Conservation (phyloP, 306 rosid species). For the Rosa persica region DNA sequence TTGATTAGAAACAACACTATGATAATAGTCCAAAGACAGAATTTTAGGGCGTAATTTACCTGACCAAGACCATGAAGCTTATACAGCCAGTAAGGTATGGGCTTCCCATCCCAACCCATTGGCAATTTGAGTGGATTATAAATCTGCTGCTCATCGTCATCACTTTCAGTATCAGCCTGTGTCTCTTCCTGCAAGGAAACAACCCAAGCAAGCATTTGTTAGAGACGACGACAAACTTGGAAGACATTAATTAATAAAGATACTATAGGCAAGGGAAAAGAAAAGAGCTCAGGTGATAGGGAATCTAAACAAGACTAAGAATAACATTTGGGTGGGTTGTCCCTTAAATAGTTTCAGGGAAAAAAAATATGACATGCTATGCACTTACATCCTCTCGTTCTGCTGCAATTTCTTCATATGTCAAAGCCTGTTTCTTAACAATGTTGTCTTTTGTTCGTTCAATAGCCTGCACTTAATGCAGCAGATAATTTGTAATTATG, state of each 20-base stretch:
- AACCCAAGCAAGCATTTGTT: slow-evolving; percentile 12
- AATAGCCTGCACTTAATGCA: slow-evolving; percentile 57
- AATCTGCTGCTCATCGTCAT: slow-evolving; percentile 96
- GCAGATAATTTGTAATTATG: slow-evolving; percentile 1
- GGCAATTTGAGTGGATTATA: slow-evolving; percentile 98
- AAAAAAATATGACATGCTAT: background rate
- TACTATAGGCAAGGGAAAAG: background rate
- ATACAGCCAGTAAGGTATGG: slow-evolving; percentile 97
- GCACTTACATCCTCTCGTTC: slow-evolving; percentile 90
- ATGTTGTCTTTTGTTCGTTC: slow-evolving; percentile 82
- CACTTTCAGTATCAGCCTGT: slow-evolving; percentile 87
- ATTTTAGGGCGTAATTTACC: slow-evolving; percentile 36
- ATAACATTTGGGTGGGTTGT: background rate
- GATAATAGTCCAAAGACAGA: background rate
- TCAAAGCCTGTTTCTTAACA: slow-evolving; percentile 92
- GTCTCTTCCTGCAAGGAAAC: slow-evolving; percentile 73
- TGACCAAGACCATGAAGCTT: slow-evolving; percentile 98
- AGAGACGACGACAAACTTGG: background rate
- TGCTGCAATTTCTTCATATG: slow-evolving; percentile 95
- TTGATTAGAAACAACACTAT: background rate
- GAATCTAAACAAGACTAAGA: background rate
- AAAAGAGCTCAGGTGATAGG: background rate
- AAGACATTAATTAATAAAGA: background rate
- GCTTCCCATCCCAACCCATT: slow-evolving; percentile 99
- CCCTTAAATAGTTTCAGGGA: background rate